Conservation (phyloP, 805 yeast genomes). For the Yarrowia osloensis region DNA sequence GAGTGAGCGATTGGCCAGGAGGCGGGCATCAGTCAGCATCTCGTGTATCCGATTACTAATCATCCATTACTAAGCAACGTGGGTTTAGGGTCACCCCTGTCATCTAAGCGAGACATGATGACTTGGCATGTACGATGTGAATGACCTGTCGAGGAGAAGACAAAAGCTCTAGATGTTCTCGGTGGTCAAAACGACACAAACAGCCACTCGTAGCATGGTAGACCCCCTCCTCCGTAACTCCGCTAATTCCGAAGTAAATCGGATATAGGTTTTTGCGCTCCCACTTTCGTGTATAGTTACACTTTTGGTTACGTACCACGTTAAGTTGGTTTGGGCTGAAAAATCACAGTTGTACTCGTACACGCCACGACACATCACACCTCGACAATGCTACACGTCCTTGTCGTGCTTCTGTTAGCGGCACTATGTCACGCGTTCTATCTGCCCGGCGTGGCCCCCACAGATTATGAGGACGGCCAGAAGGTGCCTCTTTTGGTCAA, state of each 20-base stretch:
- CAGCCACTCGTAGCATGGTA: too few relatives aligned
- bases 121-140: too few relatives aligned
- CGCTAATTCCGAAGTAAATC: not conserved
- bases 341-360: not conserved
- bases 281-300: not conserved
- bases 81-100: not conserved
- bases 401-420: constrained; percentile 29
- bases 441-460: constrained; percentile 95
- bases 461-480: constrained; percentile 76
- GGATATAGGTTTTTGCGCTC: not conserved
- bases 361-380: not conserved
- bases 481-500: constrained; percentile 78
- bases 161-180: too few relatives aligned
- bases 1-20: not conserved
- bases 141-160: too few relatives aligned
- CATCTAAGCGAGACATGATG: not conserved
- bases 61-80: not conserved
- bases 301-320: not conserved
- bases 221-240: too few relatives aligned
- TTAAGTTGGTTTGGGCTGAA: not conserved
- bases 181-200: too few relatives aligned
- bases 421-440: constrained; percentile 61
- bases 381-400: not conserved
- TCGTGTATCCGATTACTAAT: not conserved
- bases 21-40: too few relatives aligned